phyloP scores from a whole-genome alignment of 257 asterid genomes.

The Solanum chiquidenum region DNA sequence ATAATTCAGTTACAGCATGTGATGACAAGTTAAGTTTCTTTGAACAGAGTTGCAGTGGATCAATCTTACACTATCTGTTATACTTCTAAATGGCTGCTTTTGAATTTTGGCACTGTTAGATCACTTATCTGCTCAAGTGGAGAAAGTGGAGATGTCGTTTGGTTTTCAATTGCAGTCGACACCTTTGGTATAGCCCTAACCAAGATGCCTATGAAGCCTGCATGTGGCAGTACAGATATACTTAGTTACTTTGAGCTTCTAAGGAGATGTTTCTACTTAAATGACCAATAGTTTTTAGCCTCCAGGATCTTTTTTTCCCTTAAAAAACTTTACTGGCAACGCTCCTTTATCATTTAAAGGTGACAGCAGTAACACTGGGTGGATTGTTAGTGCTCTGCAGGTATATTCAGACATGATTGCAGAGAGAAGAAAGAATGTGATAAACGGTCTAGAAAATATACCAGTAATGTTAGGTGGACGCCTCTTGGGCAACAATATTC shows the following conservation, averaged over 20 bases:
- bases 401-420: slow-evolving; percentile 64
- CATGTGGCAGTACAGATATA: background rate
- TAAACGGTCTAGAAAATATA: slow-evolving; percentile 58
- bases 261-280: background rate
- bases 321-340: background rate
- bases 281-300: background rate
- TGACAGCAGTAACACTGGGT: background rate
- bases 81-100: background rate
- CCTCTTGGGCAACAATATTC: background rate
- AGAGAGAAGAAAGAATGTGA: slow-evolving; percentile 54
- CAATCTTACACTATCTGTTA: background rate
- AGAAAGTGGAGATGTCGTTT: background rate
- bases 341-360: background rate
- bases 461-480: background rate
- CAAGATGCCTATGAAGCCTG: background rate
- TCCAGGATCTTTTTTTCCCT: background rate
- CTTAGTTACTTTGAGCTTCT: background rate
- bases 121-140: background rate
- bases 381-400: slow-evolving; percentile 8
- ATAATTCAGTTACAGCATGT: background rate
- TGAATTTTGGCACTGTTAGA: background rate
- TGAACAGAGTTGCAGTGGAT: background rate
- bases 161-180: background rate
- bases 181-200: background rate
- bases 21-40: background rate